Evolutionary conservation across 495 filamentous ascomycete genomes (phyloP), one percentile per base, ranked within the genome.

Genomic region (Talaromyces thailandensis): DNA sequence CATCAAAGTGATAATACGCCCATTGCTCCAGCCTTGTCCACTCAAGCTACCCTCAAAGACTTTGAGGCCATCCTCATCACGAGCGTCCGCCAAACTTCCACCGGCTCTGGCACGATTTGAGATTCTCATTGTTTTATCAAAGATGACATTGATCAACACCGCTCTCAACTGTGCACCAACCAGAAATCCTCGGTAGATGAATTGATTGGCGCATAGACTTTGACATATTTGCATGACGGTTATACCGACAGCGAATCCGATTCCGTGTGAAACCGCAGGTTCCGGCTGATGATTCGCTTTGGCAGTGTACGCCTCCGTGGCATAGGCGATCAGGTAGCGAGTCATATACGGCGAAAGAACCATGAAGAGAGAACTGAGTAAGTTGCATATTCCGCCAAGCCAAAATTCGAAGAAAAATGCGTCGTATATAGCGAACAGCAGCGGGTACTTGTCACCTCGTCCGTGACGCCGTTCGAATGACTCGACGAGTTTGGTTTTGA

Each of bases 1-100:
- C 93, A 98, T 97, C 66, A 98, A 69, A 60, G 93, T 95, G 64
- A 93, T 83, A 29, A 98, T 88, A 61, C 89, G 83, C 21, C 93
- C 93, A 68, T 97, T 98, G 51, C 85, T 84, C 93, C 93, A 98
- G 21, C 92, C 92, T 28, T 45, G 69, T 29, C 74, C 65, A 26
- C 70, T 24, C 80, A 70, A 59, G 68, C 70, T 53, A 68, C 68
- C 69, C 78, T 77, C 57, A 76, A 68, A 70, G 35, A 81, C 76
- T 61, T 82, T 84, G 1, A 75, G 72, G 45, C 65, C 57, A 61
- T 48, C n/a, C 24, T 74, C 68, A 55, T 76, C 65, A 56, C 25
- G 64, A 61, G 70, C 74, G 63, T 82, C 82, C 4, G 78, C 74
- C 5, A 79, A 77, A 21, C 73, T 72, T 35, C 83, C 77, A 48